A percentile compares a stretch with the other conserved stretches of the same genome.
Evolutionary conservation across 2,329 filamentous ascomycete species (phyloP).

Genomic region (Tolypocladium album): DNA sequence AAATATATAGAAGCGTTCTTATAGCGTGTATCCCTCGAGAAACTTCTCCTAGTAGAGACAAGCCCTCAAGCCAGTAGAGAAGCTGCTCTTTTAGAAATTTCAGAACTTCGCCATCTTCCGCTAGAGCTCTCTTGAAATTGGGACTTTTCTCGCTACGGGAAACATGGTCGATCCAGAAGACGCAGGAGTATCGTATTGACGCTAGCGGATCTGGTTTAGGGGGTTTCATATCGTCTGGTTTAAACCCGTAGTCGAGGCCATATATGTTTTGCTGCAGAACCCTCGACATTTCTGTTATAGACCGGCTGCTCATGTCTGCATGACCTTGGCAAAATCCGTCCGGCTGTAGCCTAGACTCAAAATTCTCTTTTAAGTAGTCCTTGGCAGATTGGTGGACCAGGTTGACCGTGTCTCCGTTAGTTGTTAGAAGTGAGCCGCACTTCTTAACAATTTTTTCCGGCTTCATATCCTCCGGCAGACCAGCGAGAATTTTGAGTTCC

Average conservation of each 20-base stretch:
- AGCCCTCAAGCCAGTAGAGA: neutral
- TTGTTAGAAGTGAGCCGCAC: neutral
- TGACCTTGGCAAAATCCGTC: slow-evolving; percentile 13
- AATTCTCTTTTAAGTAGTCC: neutral
- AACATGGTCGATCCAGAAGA: slow-evolving; percentile 10
- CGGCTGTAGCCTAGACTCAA: slow-evolving; percentile 15
- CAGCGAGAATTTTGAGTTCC: neutral
- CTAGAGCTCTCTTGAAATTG: neutral
- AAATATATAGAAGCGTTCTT: neutral
- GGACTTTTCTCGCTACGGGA: neutral
- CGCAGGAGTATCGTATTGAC: slow-evolving; percentile 6
- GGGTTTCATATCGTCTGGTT: slow-evolving; percentile 3
- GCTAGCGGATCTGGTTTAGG: slow-evolving; percentile 9
- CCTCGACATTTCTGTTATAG: slow-evolving; percentile 17
- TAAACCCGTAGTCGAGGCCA: slow-evolving; percentile 9
- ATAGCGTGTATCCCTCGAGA: neutral
- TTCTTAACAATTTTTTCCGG: neutral
- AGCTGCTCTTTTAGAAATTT: neutral
- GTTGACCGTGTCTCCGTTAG: neutral
- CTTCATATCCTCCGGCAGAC: neutral
- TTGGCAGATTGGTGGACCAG: neutral
- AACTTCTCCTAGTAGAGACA: neutral
- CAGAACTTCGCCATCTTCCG: neutral
- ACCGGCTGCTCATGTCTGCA: slow-evolving; percentile 19
- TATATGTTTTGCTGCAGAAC: slow-evolving; percentile 24